These are phyloP conservation scores for Davidsoniella australis DNA, from an alignment of 2,329 filamentous ascomycete species.

Conservation along the genomic window DNA sequence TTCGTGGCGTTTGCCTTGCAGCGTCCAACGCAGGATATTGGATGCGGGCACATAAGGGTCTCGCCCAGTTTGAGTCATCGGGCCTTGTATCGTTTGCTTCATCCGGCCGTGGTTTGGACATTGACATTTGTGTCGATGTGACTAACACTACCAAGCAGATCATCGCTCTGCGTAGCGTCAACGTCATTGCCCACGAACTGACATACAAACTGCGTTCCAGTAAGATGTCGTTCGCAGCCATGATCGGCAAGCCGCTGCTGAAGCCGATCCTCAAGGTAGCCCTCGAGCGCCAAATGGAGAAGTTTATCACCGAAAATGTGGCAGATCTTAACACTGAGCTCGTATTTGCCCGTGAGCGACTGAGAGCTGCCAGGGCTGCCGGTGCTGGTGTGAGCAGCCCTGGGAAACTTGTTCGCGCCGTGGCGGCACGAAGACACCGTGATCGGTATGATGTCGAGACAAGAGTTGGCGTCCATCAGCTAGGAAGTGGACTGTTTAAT, in stretches of 20 bases:
- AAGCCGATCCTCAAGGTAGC: constrained; percentile 64
- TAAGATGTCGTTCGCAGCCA: constrained; percentile 61
- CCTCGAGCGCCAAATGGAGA: constrained; percentile 61
- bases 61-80: constrained; percentile 61
- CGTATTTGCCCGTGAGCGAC: constrained; percentile 67
- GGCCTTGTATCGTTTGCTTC: constrained; percentile 75
- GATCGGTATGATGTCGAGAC: constrained; percentile 60
- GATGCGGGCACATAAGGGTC: constrained; percentile 59
- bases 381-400: constrained; percentile 2
- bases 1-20: constrained; percentile 69
- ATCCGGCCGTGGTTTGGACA: constrained; percentile 73
- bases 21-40: constrained; percentile 85
- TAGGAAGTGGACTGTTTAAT: constrained; percentile 48
- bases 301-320: constrained; percentile 51
- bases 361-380: constrained; percentile 71
- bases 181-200: constrained; percentile 73
- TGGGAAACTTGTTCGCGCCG: constrained; percentile 58
- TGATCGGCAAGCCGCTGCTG: constrained; percentile 70
- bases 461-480: constrained; percentile 37
- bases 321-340: constrained; percentile 69
- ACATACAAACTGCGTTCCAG: constrained; percentile 60
- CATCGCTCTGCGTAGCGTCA: constrained; percentile 56
- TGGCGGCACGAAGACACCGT: constrained; percentile 65
- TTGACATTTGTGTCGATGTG: constrained; percentile 71
- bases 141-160: constrained; percentile 65